These are phyloP conservation scores for Boletus subparvulus DNA, from an alignment of 768 basidiomycete genomes.

Conservation along the genomic window DNA sequence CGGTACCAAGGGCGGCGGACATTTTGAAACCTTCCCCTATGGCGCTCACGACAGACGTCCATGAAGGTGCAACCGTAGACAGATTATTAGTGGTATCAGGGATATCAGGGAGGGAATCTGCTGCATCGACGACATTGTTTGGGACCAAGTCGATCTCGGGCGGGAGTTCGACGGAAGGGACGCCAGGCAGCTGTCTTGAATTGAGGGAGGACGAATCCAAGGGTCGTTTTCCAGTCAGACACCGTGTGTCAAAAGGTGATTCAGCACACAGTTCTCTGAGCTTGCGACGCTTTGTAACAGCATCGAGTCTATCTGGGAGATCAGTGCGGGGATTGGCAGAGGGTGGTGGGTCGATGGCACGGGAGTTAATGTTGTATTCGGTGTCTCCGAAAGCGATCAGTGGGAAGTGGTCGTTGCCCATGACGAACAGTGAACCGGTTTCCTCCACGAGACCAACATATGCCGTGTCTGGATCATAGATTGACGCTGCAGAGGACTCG, in stretches of 20 bases:
- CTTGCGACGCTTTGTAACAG: constrained; percentile 45
- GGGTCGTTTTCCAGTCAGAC: constrained; percentile 59
- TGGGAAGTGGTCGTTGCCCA: constrained; percentile 80
- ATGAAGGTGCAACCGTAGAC: constrained; percentile 13
- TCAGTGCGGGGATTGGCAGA: constrained; percentile 33
- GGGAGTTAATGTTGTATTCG: constrained; percentile 33
- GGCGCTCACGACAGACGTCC: constrained; percentile 12
- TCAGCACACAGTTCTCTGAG: constrained; percentile 40
- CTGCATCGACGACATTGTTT: constrained; percentile 10
- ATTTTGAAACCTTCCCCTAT: constrained; percentile 15
- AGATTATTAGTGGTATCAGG: constrained; percentile 16
- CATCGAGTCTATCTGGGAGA: constrained; percentile 43
- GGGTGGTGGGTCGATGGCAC: constrained; percentile 37
- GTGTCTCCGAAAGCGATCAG: constrained; percentile 70
- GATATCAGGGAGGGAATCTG: constrained; percentile 16
- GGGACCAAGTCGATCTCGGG: constrained; percentile 21
- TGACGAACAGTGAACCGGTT: constrained; percentile 75
- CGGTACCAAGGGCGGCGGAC: constrained; percentile 19
- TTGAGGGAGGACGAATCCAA: constrained; percentile 50
- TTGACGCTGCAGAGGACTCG: constrained; percentile 35
- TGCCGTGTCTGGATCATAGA: constrained; percentile 53
- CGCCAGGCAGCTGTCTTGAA: constrained; percentile 61
- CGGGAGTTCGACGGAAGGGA: constrained; percentile 38
- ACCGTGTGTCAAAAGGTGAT: constrained; percentile 49
- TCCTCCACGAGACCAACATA: constrained; percentile 80